These are phyloP conservation scores for Nannizzia gypsea DNA, from an alignment of 2,329 filamentous ascomycete species.

Conservation along the genomic window DNA sequence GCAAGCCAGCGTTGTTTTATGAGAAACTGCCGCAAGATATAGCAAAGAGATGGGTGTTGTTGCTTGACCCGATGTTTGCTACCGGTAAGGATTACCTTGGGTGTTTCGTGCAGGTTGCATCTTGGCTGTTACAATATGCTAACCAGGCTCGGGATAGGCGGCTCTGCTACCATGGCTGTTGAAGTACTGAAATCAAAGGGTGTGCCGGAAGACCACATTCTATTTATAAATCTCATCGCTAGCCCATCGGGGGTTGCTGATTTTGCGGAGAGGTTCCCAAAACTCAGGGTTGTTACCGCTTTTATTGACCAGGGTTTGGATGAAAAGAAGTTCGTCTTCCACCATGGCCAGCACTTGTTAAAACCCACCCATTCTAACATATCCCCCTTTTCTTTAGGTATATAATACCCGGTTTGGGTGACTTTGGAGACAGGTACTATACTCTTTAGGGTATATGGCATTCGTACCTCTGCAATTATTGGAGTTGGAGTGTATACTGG, in stretches of 20 bases:
- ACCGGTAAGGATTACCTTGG: constrained; percentile 52
- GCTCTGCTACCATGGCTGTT: constrained; percentile 92
- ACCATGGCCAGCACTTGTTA: neutral
- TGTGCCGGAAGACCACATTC: constrained; percentile 85
- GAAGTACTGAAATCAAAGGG: constrained; percentile 82
- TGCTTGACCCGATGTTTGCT: constrained; percentile 98
- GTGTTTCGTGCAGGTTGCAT: neutral
- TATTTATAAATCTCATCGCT: constrained; percentile 96
- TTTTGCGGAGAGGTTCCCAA: constrained; percentile 81
- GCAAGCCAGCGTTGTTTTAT: constrained; percentile 86
- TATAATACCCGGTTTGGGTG: constrained; percentile 84
- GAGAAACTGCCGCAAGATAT: constrained; percentile 96
- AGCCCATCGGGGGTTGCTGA: constrained; percentile 83
- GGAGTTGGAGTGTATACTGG: neutral
- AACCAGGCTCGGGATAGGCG: constrained; percentile 45
- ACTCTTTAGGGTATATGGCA: constrained; percentile 50
- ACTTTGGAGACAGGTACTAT: constrained; percentile 94
- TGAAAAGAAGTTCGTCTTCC: constrained; percentile 72
- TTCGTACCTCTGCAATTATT: neutral
- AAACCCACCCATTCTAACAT: constrained; percentile 12
- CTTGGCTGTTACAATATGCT: neutral
- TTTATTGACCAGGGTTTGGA: constrained; percentile 95
- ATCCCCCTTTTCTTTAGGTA: constrained; percentile 55
- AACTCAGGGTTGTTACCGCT: constrained; percentile 80
- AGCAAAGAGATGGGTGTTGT: constrained; percentile 77